A percentile compares a stretch with the other conserved stretches of the same genome.
These are phyloP conservation scores for Ostreobium quekettii DNA, from an alignment of 139 green algal genomes.

Conservation along the genomic window DNA sequence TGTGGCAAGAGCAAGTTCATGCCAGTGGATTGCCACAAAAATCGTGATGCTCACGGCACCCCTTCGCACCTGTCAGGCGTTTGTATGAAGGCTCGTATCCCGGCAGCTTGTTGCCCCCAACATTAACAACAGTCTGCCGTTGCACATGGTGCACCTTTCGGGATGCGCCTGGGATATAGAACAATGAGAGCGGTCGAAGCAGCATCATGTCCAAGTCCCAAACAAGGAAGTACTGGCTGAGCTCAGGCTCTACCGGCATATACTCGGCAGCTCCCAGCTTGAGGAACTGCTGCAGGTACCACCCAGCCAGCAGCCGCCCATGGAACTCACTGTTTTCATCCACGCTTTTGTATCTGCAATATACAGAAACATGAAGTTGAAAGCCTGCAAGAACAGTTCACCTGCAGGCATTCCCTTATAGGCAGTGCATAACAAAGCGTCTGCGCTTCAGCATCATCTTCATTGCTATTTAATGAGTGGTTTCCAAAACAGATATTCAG, in stretches of 20 bases:
- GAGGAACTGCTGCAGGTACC: slow-evolving; percentile 46
- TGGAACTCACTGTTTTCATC: slow-evolving; percentile 22
- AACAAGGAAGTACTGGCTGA: slow-evolving; percentile 34
- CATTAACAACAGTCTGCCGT: background rate
- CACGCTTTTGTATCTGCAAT: background rate
- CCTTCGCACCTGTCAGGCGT: slow-evolving; percentile 13
- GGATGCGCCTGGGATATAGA: slow-evolving; percentile 1
- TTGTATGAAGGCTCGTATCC: slow-evolving; percentile 28
- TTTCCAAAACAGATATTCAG: no score
- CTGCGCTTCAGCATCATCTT: background rate
- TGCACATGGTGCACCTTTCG: background rate
- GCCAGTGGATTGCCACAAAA: no score
- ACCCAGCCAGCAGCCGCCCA: slow-evolving; percentile 26
- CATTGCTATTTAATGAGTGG: background rate
- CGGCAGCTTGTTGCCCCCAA: slow-evolving; percentile 18
- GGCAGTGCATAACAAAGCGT: background rate
- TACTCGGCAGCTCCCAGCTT: slow-evolving; percentile 33
- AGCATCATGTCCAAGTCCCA: slow-evolving; percentile 53
- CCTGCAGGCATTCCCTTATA: background rate
- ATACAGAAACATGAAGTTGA: background rate
- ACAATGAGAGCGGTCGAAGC: slow-evolving; percentile 22
- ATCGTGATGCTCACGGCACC: background rate
- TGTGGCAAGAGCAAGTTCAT: no score
- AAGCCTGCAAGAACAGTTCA: background rate
- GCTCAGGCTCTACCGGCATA: slow-evolving; percentile 19